Evolutionary conservation across 2,329 filamentous ascomycete genomes (phyloP).

Genomic region (Pestalotiopsis sp.): DNA sequence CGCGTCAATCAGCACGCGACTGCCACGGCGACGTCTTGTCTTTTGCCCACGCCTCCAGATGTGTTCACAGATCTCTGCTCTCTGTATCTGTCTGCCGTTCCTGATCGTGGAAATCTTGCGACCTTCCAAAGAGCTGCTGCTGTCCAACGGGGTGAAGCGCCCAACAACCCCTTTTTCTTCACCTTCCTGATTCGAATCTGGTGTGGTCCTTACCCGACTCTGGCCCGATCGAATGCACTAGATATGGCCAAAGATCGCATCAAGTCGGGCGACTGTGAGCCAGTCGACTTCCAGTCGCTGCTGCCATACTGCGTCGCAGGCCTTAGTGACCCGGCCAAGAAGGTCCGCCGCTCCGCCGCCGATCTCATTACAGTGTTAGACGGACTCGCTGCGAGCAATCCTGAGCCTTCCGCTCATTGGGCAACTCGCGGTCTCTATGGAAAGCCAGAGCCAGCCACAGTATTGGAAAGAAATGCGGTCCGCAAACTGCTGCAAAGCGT

Average conservation of each 20-base stretch:
- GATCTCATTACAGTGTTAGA: constrained; percentile 64
- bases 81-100: constrained; percentile 50
- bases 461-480: constrained; percentile 60
- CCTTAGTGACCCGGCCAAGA: constrained; percentile 74
- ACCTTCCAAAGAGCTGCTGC: constrained; percentile 58
- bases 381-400: constrained; percentile 43
- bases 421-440: constrained; percentile 69
- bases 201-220: constrained; percentile 70
- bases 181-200: constrained; percentile 78
- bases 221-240: constrained; percentile 71
- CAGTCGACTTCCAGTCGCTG: constrained; percentile 73
- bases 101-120: constrained; percentile 38
- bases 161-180: constrained; percentile 67
- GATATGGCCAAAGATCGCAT: constrained; percentile 63
- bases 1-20: constrained; percentile 30
- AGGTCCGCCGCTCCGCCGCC: constrained; percentile 76
- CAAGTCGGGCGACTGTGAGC: constrained; percentile 48
- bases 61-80: constrained; percentile 62
- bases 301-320: constrained; percentile 81
- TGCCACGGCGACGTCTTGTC: constrained; percentile 49
- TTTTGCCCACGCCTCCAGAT: constrained; percentile 51
- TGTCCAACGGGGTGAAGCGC: constrained; percentile 55
- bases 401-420: constrained; percentile 55
- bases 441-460: constrained; percentile 51
- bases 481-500: constrained; percentile 65